Base-by-base conservation (phyloP, 2,329 filamentous ascomycete genomes). In the Pseudogymnoascus sp. region DNA sequence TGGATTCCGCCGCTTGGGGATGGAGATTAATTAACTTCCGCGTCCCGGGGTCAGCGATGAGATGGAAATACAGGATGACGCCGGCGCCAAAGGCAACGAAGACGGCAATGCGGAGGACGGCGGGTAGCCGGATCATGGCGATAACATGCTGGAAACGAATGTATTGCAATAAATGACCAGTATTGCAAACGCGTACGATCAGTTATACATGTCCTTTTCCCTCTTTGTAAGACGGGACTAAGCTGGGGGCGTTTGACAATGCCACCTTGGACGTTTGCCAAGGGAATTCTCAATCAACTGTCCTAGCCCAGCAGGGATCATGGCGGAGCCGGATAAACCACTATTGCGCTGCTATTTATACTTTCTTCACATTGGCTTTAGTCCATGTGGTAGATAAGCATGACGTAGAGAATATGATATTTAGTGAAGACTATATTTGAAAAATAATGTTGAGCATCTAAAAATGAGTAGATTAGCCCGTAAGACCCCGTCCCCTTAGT, bases 161-260 rank as follows among this genome's bases (percentile, higher is more conserved):
- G 10, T 6, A 55, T n/a, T 3, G n/a, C 29, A 33, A 55, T 33
- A 33, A 19, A 55, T 33, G n/a, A 12, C 11, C 33, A 33, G 10
- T 33, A 33, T 55, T 5, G n/a, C n/a, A 12, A 55, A 33, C 29
- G 26, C n/a, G 26, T 31, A 12, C 5, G n/a, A 31, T 19, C 14
- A 12, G 26, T n/a, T 4, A 33, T n/a, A 33, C 8, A 55, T 33
- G 8, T 33, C 49, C 10, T 33, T 19, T 5, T 19, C 49, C 31
- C 19, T 16, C 26, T 7, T 31, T 6, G 29, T 33, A 65, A 43
- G 23, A 55, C 41, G 39, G 39, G 59, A 60, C 60, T 61, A 62
- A 64, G 60, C 62, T 49, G 61, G 33, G 45, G 62, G 38, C 59
- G 58, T 63, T 65, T 61, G 59, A 61, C 52, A 63, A 63, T 62